Conservation (phyloP, 2,329 filamentous ascomycete species). For the Ascosphaera apis region DNA sequence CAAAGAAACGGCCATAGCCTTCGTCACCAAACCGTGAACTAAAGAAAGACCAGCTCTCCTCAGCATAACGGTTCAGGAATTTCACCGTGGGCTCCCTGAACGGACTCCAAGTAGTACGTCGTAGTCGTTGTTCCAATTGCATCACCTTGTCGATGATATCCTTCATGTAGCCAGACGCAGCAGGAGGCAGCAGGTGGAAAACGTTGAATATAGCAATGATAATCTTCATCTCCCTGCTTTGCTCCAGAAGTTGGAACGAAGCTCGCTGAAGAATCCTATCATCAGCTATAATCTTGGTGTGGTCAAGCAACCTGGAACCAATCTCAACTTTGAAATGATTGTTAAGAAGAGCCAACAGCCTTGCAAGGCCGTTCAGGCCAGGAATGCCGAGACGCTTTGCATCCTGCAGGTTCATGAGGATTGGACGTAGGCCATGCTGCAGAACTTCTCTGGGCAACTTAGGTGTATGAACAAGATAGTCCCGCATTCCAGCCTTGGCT, state of each 20-base stretch:
- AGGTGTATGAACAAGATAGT: constrained; percentile 66
- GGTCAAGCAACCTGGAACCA: constrained; percentile 73
- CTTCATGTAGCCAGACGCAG: constrained; percentile 77
- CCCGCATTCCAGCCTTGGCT: constrained; percentile 72
- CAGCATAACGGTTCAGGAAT: constrained; percentile 80
- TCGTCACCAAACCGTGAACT: constrained; percentile 59
- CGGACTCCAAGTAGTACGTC: constrained; percentile 72
- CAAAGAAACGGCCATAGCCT: constrained; percentile 73
- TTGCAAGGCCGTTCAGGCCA: constrained; percentile 73
- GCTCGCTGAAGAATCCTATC: constrained; percentile 60
- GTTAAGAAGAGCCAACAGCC: constrained; percentile 71
- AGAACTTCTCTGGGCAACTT: constrained; percentile 89
- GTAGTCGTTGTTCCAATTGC: constrained; percentile 61
- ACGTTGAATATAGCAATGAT: constrained; percentile 90
- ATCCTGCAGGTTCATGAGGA: constrained; percentile 91
- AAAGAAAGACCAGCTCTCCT: constrained; percentile 66
- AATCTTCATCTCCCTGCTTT: constrained; percentile 79
- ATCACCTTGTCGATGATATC: constrained; percentile 76
- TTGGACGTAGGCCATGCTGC: constrained; percentile 78
- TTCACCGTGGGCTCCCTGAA: constrained; percentile 79
- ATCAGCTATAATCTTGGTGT: constrained; percentile 78
- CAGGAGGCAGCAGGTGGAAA: constrained; percentile 81
- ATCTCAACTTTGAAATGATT: constrained; percentile 99
- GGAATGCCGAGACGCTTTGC: constrained; percentile 73
- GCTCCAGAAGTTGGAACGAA: constrained; percentile 86